Conservation (phyloP, 1,284 basidiomycete genomes). For the Moniliophthora roreri region DNA sequence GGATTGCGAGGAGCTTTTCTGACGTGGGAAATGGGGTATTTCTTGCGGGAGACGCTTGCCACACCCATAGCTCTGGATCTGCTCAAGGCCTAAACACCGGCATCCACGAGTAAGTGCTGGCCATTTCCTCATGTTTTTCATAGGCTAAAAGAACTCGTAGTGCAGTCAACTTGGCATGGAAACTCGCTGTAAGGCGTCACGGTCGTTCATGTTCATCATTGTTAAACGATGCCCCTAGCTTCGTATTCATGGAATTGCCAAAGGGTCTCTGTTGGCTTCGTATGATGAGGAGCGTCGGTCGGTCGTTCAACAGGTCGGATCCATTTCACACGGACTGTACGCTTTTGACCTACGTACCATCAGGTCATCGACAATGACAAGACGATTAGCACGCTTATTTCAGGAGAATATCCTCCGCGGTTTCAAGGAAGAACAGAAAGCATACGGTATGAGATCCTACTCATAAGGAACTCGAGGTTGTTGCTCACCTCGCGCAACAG, state of each 20-base stretch:
- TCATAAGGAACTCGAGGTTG: background rate
- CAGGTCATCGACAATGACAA: slow-evolving; percentile 27
- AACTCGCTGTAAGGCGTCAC: slow-evolving; percentile 20
- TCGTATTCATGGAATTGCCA: slow-evolving; percentile 15
- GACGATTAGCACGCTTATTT: slow-evolving; percentile 24
- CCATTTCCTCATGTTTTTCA: background rate
- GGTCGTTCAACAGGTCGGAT: slow-evolving; percentile 21
- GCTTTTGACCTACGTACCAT: background rate
- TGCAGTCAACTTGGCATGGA: slow-evolving; percentile 25
- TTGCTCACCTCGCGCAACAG: slow-evolving; percentile 6
- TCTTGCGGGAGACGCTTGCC: slow-evolving; percentile 27
- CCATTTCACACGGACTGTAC: background rate
- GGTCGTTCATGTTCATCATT: background rate
- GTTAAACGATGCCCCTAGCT: slow-evolving; percentile 8
- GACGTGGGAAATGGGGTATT: slow-evolving; percentile 19
- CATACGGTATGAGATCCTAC: slow-evolving; percentile 15
- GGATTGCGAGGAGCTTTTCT: slow-evolving; percentile 24
- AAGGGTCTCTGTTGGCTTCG: slow-evolving; percentile 19
- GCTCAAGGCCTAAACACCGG: slow-evolving; percentile 28
- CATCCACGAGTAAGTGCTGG: slow-evolving; percentile 22
- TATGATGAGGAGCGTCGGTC: slow-evolving; percentile 22
- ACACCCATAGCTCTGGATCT: slow-evolving; percentile 26
- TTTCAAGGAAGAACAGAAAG: slow-evolving; percentile 23
- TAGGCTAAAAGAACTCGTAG: slow-evolving; percentile 6
- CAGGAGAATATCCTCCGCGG: slow-evolving; percentile 22